Base-by-base conservation (phyloP, 2,329 filamentous ascomycete species). In the Beauveria brongniartii region DNA sequence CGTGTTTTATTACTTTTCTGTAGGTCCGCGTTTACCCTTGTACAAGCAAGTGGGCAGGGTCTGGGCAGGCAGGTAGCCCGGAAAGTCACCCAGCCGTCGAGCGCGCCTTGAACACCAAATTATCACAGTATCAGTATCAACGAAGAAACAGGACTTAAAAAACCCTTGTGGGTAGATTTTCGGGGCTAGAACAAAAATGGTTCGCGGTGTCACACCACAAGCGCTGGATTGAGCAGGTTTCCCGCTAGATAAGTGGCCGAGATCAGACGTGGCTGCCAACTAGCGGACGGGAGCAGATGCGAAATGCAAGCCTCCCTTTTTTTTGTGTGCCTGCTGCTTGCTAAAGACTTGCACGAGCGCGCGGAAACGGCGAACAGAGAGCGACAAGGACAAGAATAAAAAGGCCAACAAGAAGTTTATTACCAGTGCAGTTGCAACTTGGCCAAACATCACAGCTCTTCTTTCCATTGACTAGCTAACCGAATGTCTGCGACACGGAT, bases 151-250 rank as follows among this genome's bases (percentile, higher is more conserved):
- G 34, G 5, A 37, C 30, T 12, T 6, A 18, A 16, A n/a, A 43
- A 43, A 50, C 46, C 46, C 46, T 48, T 14, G 30, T 24, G n/a
- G 30, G 8, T 24, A 12, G 2, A 22, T 24, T 40, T 40, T 3
- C n/a, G 5, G 20, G 3, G 24, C 43, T 12, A 56, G n/a, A 5
- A 14, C 5, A n/a, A 46, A 59, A 53, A 24, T 10, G 47, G 56
- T 24, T 34, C 47, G 2, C 18, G 5, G 16, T 20, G 40, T 54
- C 40, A 53, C 41, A 53, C 48, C 41, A 54, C n/a, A 5, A 53
- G 57, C 48, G 57, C 57, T 54, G 20, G 50, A 60, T 60, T 60
- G 57, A 60, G 57, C 57, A 60, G 48, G 57, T 60, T 60, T 60
- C 26, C 24, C 48, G 48, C 48, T 20, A 51, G 16, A 7, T n/a